phyloP scores from a whole-genome alignment of 2,329 filamentous ascomycete genomes.

The Exophiala sideris region DNA sequence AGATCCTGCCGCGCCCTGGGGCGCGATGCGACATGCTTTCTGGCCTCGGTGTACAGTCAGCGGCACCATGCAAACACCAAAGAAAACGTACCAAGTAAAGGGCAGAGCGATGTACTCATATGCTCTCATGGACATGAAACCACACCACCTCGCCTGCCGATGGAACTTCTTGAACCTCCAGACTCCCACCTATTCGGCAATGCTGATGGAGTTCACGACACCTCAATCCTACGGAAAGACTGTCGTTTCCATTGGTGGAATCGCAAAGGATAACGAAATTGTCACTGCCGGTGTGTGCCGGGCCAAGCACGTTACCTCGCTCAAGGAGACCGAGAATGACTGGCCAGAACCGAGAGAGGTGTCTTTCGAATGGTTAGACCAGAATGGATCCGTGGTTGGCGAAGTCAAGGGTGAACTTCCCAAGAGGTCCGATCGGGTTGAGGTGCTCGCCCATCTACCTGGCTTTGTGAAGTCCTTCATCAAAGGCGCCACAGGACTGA shows the following conservation, averaged over 20 bases:
- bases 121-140: constrained; percentile 97
- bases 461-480: constrained; percentile 94
- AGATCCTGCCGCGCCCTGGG: constrained; percentile 83
- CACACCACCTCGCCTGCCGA: constrained; percentile 84
- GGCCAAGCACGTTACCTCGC: constrained; percentile 66
- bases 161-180: constrained; percentile 97
- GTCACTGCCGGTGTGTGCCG: constrained; percentile 67
- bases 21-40: constrained; percentile 85
- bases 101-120: constrained; percentile 77
- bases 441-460: constrained; percentile 95
- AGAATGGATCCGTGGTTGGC: constrained; percentile 67
- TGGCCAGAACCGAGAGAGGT: constrained; percentile 83
- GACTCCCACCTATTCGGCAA: constrained; percentile 76
- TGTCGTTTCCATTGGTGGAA: constrained; percentile 74
- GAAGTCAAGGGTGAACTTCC: constrained; percentile 67
- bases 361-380: constrained; percentile 75
- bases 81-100: constrained; percentile 76
- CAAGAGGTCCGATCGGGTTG: constrained; percentile 72
- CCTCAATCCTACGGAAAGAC: constrained; percentile 89
- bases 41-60: constrained; percentile 84
- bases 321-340: constrained; percentile 71
- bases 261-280: constrained; percentile 75
- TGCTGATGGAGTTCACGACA: constrained; percentile 95
- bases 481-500: constrained; percentile 80
- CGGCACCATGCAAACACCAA: constrained; percentile 78